phyloP scores from a whole-genome alignment of 345 rosid species.

The Luvunga scandens region DNA sequence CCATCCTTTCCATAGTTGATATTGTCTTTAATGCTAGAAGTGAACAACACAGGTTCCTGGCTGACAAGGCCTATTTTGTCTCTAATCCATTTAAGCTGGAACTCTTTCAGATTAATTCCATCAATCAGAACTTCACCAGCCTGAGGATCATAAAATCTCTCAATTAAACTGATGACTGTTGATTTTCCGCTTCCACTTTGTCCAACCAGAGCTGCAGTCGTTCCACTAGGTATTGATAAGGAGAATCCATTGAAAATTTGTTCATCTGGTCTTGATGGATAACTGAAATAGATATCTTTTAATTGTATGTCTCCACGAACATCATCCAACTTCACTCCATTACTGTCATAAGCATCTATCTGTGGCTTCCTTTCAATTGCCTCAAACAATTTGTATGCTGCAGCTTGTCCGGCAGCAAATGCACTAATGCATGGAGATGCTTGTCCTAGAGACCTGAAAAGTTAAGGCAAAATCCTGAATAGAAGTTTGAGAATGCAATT shows the following conservation, averaged over 20 bases:
- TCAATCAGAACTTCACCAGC: conserved; percentile 43
- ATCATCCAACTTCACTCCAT: conserved; percentile 28
- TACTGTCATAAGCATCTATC: conserved; percentile 36
- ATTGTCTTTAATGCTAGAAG: conserved; percentile 39
- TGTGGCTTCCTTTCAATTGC: conserved; percentile 34
- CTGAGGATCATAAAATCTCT: conserved; percentile 45
- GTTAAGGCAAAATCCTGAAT: no score
- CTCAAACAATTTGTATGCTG: conserved; percentile 46
- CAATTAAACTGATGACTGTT: conserved; percentile 40
- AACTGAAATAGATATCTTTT: conserved; percentile 37
- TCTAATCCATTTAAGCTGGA: conserved; percentile 46
- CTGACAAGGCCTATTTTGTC: conserved; percentile 47
- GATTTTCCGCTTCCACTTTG: conserved; percentile 55
- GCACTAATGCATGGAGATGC: conserved; percentile 40
- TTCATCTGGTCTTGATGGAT: conserved; percentile 43
- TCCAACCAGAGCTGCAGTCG: conserved; percentile 46
- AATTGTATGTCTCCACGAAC: conserved; percentile 35
- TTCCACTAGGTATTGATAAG: conserved; percentile 36
- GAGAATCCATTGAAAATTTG: conserved; percentile 39
- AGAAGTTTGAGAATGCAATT: no score
- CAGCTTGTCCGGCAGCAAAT: conserved; percentile 46
- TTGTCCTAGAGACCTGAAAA: conserved; percentile 51
- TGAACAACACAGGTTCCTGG: conserved; percentile 49
- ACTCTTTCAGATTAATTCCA: conserved; percentile 33
- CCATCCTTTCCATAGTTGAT: conserved; percentile 43